A percentile compares a stretch with the other conserved stretches of the same genome.
phyloP scores from a whole-genome alignment of 2,329 filamentous ascomycete genomes.

The Gnomoniopsis smithogilvyi region DNA sequence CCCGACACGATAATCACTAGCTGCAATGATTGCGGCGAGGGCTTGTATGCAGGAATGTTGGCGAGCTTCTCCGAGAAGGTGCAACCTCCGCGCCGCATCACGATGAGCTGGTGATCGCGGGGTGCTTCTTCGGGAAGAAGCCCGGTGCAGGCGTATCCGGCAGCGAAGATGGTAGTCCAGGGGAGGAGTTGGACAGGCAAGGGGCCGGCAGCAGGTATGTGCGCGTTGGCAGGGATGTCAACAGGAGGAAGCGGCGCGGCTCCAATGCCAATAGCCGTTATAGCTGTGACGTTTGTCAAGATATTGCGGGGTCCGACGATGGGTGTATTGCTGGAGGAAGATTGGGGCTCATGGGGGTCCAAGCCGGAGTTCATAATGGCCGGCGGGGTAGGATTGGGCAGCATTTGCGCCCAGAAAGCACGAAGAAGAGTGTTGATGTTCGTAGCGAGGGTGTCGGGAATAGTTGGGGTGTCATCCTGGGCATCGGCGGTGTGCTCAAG shows the following conservation, averaged over 20 bases:
- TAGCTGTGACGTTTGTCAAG: constrained; percentile 33
- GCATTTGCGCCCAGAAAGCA: constrained; percentile 30
- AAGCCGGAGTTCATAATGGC: background rate
- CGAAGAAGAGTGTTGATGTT: constrained; percentile 16
- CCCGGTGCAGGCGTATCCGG: constrained; percentile 64
- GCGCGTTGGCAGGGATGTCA: constrained; percentile 34
- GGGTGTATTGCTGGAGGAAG: background rate
- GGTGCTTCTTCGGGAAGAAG: constrained; percentile 49
- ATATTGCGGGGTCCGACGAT: constrained; percentile 25
- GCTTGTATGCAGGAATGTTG: constrained; percentile 77
- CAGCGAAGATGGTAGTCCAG: constrained; percentile 71
- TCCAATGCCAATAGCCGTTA: constrained; percentile 34
- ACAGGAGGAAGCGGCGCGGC: constrained; percentile 48
- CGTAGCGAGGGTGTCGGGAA: constrained; percentile 8
- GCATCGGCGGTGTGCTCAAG: background rate
- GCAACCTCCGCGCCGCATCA: constrained; percentile 80
- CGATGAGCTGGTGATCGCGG: constrained; percentile 69
- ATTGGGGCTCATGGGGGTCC: constrained; percentile 3
- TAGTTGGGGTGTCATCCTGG: background rate
- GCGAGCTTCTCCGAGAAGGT: constrained; percentile 78
- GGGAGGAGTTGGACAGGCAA: constrained; percentile 45
- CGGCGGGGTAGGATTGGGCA: constrained; percentile 18
- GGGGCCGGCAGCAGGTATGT: constrained; percentile 31
- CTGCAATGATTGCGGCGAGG: constrained; percentile 61
- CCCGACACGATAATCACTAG: constrained; percentile 76